A percentile compares a stretch with the other conserved stretches of the same genome.
These are phyloP conservation scores for Fonsecaea multimorphosa DNA, from an alignment of 2,329 filamentous ascomycete species.

Conservation along the genomic window DNA sequence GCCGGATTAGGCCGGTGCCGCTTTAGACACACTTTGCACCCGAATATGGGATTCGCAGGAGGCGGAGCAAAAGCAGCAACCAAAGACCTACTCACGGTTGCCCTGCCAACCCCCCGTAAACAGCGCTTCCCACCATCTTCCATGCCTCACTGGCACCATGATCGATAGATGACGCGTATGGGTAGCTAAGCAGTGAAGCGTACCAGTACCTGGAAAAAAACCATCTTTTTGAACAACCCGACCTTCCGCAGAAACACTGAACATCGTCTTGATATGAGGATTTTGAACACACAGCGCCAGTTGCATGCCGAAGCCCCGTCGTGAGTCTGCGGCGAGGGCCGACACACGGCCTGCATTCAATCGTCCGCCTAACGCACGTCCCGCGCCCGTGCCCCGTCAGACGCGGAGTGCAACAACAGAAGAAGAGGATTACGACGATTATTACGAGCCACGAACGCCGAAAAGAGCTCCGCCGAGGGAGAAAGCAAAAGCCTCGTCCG, in stretches of 20 bases:
- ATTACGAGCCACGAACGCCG: constrained; percentile 29
- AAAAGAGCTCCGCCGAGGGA: constrained; percentile 33
- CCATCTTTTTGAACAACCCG: not conserved
- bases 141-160: not conserved
- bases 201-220: not conserved
- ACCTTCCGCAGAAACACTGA: not conserved
- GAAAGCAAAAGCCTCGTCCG: constrained; percentile 34
- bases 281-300: constrained; percentile 11
- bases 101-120: not conserved
- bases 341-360: constrained; percentile 43
- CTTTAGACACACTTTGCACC: no score
- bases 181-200: not conserved
- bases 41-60: no score
- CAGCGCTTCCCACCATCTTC: not conserved
- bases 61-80: not conserved
- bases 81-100: not conserved
- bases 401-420: no score
- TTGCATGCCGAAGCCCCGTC: constrained; percentile 41
- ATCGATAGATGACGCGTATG: not conserved
- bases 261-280: constrained; percentile 26
- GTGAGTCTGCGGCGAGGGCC: constrained; percentile 39
- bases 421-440: constrained; percentile 7
- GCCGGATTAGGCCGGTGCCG: no score
- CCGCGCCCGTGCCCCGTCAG: constrained; percentile 32
- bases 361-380: constrained; percentile 40